phyloP scores from a whole-genome alignment of 148 eudicot species.

The Bassia scoparia region DNA sequence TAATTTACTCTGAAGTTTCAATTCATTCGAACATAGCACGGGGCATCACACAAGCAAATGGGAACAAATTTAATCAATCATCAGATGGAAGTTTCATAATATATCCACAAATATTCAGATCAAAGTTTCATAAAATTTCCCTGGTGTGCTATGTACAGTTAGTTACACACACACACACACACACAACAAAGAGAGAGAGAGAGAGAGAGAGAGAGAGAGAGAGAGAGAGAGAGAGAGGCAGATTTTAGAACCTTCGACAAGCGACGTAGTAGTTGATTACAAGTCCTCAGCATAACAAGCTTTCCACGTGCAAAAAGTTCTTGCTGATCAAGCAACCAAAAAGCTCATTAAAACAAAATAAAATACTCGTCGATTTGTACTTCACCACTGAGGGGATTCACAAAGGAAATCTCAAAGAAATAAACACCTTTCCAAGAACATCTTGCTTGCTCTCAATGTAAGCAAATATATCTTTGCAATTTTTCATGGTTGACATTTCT shows the following conservation, averaged over 20 bases:
- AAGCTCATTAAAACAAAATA: slow-evolving; percentile 7
- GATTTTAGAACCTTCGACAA: slow-evolving; percentile 67
- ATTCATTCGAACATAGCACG: too few relatives aligned
- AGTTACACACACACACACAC: too few relatives aligned
- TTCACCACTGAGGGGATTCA: neutral
- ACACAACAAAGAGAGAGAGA: too few relatives aligned
- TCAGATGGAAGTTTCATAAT: too few relatives aligned
- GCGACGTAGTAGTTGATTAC: slow-evolving; percentile 99
- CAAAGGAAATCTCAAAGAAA: neutral
- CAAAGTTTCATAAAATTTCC: too few relatives aligned
- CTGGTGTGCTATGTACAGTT: too few relatives aligned
- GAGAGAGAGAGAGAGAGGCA: too few relatives aligned
- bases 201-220: too few relatives aligned
- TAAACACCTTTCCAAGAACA: slow-evolving; percentile 79
- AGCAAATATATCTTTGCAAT: slow-evolving; percentile 89
- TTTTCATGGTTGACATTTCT: slow-evolving; percentile 98
- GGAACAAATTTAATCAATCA: neutral
- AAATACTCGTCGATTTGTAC: neutral
- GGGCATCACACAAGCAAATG: neutral
- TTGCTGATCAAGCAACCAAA: slow-evolving; percentile 48
- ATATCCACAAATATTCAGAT: too few relatives aligned
- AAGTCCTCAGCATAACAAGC: slow-evolving; percentile 97
- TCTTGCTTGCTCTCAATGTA: slow-evolving; percentile 99
- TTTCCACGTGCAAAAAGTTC: slow-evolving; percentile 96
- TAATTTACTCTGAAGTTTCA: neutral